phyloP scores from a whole-genome alignment of 257 asterid genomes.

The Leptodermis oblonga region DNA sequence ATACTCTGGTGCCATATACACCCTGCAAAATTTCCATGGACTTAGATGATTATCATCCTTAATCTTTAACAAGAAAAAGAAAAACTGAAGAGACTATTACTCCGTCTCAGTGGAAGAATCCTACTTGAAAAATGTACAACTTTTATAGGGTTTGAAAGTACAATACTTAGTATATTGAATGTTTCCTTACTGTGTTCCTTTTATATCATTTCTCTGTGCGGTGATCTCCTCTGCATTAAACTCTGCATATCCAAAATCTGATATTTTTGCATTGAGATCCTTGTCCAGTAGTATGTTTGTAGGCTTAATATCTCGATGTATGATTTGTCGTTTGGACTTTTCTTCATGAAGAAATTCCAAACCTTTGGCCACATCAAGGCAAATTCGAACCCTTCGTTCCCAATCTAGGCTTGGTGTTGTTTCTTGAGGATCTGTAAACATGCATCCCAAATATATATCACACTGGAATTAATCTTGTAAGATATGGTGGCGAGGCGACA shows the following conservation, averaged over 20 bases:
- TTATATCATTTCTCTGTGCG: conserved; percentile 1
- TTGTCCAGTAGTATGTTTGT: conserved; percentile 26
- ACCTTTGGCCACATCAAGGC: conserved; percentile 23
- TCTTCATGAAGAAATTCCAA: conserved; percentile 22
- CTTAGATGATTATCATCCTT: too few species aligned
- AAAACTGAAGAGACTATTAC: too few species aligned
- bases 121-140: too few species aligned
- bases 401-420: conserved; percentile 10
- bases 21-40: conserved; percentile 10
- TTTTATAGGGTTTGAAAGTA: too few species aligned
- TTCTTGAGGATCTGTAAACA: neutral
- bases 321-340: conserved; percentile 15
- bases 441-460: neutral
- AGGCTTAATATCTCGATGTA: conserved; percentile 25
- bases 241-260: conserved; percentile 27
- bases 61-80: too few species aligned
- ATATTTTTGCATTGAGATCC: conserved; percentile 22
- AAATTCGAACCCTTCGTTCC: conserved; percentile 16
- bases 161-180: too few species aligned
- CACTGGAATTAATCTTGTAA: too few species aligned
- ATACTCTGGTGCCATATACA: conserved; percentile 24
- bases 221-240: conserved; percentile 15
- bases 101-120: too few species aligned
- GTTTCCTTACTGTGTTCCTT: conserved; percentile 20
- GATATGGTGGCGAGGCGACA: too few species aligned